Evolutionary conservation across 1,139 yeast genomes (phyloP).

Genomic region (Magnusiomyces tetraspermus): DNA sequence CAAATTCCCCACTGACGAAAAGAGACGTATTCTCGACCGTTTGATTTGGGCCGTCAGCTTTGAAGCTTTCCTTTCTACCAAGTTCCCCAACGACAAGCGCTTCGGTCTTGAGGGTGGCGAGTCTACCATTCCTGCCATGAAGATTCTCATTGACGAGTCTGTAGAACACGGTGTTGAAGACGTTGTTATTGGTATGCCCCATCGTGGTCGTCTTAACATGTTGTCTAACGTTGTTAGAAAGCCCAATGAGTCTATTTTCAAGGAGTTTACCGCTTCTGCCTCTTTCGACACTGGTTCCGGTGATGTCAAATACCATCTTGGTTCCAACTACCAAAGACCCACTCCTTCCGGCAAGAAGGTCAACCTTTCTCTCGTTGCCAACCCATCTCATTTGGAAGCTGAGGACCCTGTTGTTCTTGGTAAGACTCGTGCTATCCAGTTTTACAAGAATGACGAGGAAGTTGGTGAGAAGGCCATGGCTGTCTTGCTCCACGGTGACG

Average conservation of each 20-base stretch:
- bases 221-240: slow-evolving; percentile 96
- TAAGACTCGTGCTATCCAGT: slow-evolving; percentile 94
- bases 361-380: slow-evolving; percentile 90
- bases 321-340: slow-evolving; percentile 98
- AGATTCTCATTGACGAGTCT: slow-evolving; percentile 86
- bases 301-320: slow-evolving; percentile 97
- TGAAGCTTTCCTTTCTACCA: slow-evolving; percentile 83
- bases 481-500: slow-evolving; percentile 94
- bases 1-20: slow-evolving; percentile 77
- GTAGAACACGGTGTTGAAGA: slow-evolving; percentile 93
- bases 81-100: slow-evolving; percentile 97
- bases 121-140: slow-evolving; percentile 92
- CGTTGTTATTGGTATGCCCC: slow-evolving; percentile 98
- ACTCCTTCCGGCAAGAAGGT: slow-evolving; percentile 97
- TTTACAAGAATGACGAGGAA: slow-evolving; percentile 79
- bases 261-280: slow-evolving; percentile 89
- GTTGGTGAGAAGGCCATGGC: slow-evolving; percentile 80
- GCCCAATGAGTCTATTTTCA: slow-evolving; percentile 94
- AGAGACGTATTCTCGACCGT: slow-evolving; percentile 93
- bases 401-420: slow-evolving; percentile 99
- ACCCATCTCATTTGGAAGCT: slow-evolving; percentile 98
- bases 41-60: slow-evolving; percentile 94
- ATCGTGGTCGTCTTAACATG: slow-evolving; percentile 97
- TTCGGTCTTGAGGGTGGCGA: slow-evolving; percentile 99
- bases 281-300: slow-evolving; percentile 84